phyloP scores from a whole-genome alignment of 768 basidiomycete species.

The Leucosporidium creatinivorum region DNA sequence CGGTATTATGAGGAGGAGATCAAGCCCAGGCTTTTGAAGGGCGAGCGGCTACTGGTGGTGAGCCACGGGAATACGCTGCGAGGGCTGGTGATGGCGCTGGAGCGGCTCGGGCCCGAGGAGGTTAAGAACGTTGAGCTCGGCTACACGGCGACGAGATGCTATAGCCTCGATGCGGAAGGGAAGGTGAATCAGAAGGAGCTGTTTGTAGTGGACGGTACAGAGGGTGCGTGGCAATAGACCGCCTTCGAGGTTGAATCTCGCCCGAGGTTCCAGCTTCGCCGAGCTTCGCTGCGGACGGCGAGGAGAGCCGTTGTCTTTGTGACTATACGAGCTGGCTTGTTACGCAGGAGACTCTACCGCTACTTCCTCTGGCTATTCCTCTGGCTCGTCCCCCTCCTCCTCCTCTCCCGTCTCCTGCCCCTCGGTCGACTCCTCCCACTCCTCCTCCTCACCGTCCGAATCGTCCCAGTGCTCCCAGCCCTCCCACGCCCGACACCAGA shows the following conservation, averaged over 20 bases:
- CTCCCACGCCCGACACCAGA: too few species aligned
- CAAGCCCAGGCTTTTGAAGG: background rate
- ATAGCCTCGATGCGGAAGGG: conserved; percentile 5
- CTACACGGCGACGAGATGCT: conserved; percentile 8
- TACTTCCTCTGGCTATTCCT: too few species aligned
- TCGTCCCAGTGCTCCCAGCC: too few species aligned
- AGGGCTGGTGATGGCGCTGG: conserved; percentile 12
- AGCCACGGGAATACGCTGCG: conserved; percentile 14
- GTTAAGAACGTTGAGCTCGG: conserved; percentile 5
- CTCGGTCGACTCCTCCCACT: too few species aligned
- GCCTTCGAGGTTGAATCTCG: background rate
- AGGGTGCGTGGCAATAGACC: conserved; percentile 6
- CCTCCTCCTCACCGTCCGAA: too few species aligned
- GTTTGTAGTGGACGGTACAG: conserved; percentile 5
- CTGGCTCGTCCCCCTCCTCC: too few species aligned
- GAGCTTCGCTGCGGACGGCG: too few species aligned
- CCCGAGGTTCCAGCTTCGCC: too few species aligned
- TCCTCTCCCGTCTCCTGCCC: too few species aligned
- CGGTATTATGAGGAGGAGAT: conserved; percentile 7
- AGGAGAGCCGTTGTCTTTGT: too few species aligned
- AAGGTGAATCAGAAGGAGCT: background rate
- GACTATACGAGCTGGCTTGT: too few species aligned
- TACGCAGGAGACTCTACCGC: too few species aligned
- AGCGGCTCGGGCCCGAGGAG: conserved; percentile 7
- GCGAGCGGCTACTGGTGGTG: conserved; percentile 8